phyloP scores from a whole-genome alignment of 2,329 filamentous ascomycete species.

The Ustulina deusta region DNA sequence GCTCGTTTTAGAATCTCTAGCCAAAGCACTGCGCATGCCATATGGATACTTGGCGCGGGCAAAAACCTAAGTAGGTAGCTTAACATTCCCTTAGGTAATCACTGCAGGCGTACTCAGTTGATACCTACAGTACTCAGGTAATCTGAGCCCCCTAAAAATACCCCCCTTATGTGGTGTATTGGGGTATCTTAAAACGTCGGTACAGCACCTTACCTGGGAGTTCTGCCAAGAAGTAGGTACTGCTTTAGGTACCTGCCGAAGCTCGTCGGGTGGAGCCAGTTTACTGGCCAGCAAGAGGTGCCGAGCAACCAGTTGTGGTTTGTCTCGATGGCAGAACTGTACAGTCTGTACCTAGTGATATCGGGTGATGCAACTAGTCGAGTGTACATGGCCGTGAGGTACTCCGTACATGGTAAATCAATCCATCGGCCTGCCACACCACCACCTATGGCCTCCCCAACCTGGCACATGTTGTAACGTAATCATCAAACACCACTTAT shows the following conservation, averaged over 20 bases:
- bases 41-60: too few relatives aligned
- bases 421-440: neutral
- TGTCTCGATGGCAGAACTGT: neutral
- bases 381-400: neutral
- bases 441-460: constrained; percentile 15
- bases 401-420: neutral
- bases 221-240: neutral
- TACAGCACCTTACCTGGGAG: neutral
- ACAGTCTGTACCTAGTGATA: too few relatives aligned
- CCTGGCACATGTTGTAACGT: constrained; percentile 38
- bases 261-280: neutral
- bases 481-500: constrained; percentile 43
- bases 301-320: neutral
- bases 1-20: too few relatives aligned
- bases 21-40: too few relatives aligned
- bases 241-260: constrained; percentile 8
- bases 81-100: neutral
- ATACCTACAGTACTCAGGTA: neutral
- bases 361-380: constrained; percentile 28
- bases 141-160: neutral
- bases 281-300: constrained; percentile 12
- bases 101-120: too few relatives aligned
- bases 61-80: neutral
- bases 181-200: too few relatives aligned
- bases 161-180: neutral